Conservation (phyloP, 352 stramenopile species). For the Thalassiosira oceanica region DNA sequence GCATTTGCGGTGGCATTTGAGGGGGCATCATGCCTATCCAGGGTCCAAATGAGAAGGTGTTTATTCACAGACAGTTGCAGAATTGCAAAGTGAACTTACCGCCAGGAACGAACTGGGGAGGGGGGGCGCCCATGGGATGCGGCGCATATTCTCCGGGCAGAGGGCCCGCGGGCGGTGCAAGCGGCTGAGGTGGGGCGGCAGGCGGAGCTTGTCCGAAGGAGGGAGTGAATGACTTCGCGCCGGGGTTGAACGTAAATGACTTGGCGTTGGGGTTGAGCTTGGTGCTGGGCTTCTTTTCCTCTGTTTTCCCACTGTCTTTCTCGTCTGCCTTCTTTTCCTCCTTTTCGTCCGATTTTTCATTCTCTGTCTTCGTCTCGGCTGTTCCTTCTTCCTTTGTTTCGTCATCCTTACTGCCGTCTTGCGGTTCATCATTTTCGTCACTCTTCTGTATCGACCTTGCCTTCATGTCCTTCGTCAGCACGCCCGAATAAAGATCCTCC, state of each 20-base stretch:
- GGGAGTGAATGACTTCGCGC: constrained; percentile 12
- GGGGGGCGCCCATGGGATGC: too few species aligned
- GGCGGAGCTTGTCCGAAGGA: too few species aligned
- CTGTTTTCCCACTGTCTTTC: constrained; percentile 4
- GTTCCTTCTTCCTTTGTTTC: constrained; percentile 7
- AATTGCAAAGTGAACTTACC: too few species aligned
- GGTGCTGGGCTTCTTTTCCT: too few species aligned
- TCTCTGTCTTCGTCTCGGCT: constrained; percentile 4
- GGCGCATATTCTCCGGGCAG: too few species aligned
- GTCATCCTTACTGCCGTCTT: constrained; percentile 2
- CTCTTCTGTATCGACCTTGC: constrained; percentile 32
- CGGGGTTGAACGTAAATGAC: constrained; percentile 57
- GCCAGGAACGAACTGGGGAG: too few species aligned
- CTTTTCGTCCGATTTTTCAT: not conserved
- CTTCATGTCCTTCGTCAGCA: constrained; percentile 75
- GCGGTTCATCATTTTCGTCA: constrained; percentile 1
- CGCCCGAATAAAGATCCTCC: constrained; percentile 94
- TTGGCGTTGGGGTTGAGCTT: constrained; percentile 72
- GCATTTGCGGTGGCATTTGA: not conserved
- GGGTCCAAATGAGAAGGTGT: too few species aligned
- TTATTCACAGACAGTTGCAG: too few species aligned
- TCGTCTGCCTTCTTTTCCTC: constrained; percentile 15
- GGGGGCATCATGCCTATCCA: too few species aligned
- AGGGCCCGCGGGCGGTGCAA: too few species aligned
- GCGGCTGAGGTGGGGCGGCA: too few species aligned